Percentiles rank a stretch among this genome's conserved stretches.
These are phyloP conservation scores for Venturia asperata DNA, from an alignment of 2,329 filamentous ascomycete genomes.

Conservation along the genomic window DNA sequence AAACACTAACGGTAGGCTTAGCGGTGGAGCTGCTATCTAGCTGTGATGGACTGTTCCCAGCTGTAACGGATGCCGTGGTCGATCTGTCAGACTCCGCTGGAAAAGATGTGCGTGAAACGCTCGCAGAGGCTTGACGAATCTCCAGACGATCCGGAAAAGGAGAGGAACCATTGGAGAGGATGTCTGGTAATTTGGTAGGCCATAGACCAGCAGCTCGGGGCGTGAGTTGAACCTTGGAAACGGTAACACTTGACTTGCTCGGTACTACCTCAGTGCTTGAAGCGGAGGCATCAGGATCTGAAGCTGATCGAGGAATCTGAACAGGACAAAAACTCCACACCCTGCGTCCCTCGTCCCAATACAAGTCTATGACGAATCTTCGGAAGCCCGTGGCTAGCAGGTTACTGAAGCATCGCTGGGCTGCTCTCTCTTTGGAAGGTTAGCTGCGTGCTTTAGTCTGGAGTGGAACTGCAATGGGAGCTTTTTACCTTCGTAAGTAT, in stretches of 20 bases:
- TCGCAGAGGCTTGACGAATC: background rate
- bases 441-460: background rate
- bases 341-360: slow-evolving; percentile 51
- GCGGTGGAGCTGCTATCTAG: slow-evolving; percentile 3
- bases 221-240: slow-evolving; percentile 13
- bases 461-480: background rate
- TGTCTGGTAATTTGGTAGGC: slow-evolving; percentile 1
- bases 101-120: background rate
- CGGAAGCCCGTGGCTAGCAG: slow-evolving; percentile 54
- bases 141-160: background rate
- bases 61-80: background rate
- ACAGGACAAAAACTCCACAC: slow-evolving; percentile 58
- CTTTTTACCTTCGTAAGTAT: slow-evolving; percentile 31
- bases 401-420: slow-evolving; percentile 54
- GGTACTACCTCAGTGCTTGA: background rate
- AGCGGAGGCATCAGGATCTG: slow-evolving; percentile 5
- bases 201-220: background rate
- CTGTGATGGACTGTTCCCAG: slow-evolving; percentile 9
- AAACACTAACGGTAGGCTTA: background rate
- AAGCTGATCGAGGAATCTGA: slow-evolving; percentile 7
- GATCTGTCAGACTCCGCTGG: background rate
- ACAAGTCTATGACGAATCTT: slow-evolving; percentile 53
- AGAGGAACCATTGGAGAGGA: background rate
- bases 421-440: slow-evolving; percentile 40
- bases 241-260: slow-evolving; percentile 10